Evolutionary conservation across 805 yeast species (phyloP), one percentile per base, ranked within the genome.

Genomic region (Metschnikowia cubensis): DNA sequence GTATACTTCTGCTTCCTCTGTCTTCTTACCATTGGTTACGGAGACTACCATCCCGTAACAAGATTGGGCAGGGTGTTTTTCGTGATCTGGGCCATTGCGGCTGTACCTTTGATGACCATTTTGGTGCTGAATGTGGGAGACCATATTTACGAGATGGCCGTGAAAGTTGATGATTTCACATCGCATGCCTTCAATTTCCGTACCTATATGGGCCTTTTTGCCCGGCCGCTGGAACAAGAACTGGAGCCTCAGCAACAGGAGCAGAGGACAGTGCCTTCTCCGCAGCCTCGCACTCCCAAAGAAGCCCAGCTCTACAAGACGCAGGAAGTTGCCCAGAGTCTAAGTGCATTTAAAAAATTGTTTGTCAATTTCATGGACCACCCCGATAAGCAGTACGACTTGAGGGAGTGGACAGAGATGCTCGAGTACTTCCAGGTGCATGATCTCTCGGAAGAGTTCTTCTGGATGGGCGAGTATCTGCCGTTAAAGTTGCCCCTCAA

Each of bases 101-200:
- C 96, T 0, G 84, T 90, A 20, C 97, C 97, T 1, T 71, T 89
- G 46, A 89, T 89, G 95, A 87, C 96, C 2, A 83, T 85, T 15
- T 73, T 89, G 49, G 81, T 89, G 36, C 83, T 91, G 1, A 82
- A 81, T 47, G 70, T 85, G 42, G 88, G 92, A 54, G 95, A 87
- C 61, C 70, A 79, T 15, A 57, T 82, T 6, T 70, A 77, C 61
- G 63, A 63, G 31, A 45, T 61, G 39, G 67, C 66, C 10, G 56
- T 56, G 32, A 42, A 48, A 29, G 40, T 60, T n/a, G 55, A 54
- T 34, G 15, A 32, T 11, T 43, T 49, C 7, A 35, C 52, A 2
- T 31, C 42, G 2, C 39, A 31, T n/a, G n/a, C 54, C n/a, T 40
- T 53, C 31, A 35, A 45, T 29, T 29, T 44, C 35, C 36, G 37